Evolutionary conservation across 2,329 filamentous ascomycete genomes (phyloP).

Genomic region (Aureobasidium subglaciale): DNA sequence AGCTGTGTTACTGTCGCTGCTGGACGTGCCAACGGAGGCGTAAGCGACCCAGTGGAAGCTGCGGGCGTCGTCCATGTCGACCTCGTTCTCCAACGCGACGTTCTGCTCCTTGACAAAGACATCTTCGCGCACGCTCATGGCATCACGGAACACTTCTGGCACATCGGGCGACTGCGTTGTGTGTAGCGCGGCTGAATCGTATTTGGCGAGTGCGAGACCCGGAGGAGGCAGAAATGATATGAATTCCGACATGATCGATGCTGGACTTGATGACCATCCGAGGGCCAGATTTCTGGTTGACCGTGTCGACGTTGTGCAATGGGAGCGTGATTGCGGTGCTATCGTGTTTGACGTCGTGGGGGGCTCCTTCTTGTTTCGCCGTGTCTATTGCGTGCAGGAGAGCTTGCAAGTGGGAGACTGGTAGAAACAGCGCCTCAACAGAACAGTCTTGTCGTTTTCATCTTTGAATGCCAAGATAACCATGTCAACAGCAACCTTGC

Average conservation of each 20-base stretch:
- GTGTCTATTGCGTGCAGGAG: no score
- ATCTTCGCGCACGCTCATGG: conserved; percentile 49
- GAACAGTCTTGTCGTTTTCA: not conserved
- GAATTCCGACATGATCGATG: conserved; percentile 29
- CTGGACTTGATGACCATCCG: not conserved
- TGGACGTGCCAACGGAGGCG: conserved; percentile 49
- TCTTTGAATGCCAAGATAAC: conserved; percentile 1
- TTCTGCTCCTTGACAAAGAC: conserved; percentile 54
- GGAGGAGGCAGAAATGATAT: conserved; percentile 32
- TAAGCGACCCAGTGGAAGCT: conserved; percentile 89
- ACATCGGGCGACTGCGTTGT: conserved; percentile 30
- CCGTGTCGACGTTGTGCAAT: not conserved
- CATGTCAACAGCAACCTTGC: conserved; percentile 11
- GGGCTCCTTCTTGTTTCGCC: not conserved
- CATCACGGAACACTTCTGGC: conserved; percentile 44
- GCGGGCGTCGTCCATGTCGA: conserved; percentile 71
- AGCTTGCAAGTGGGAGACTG: not conserved
- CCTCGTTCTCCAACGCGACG: conserved; percentile 58
- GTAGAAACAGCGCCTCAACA: not conserved
- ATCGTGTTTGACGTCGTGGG: not conserved
- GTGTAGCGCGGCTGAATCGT: conserved; percentile 25
- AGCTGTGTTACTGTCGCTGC: conserved; percentile 33
- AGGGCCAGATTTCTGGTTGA: not conserved
- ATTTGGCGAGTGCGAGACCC: conserved; percentile 28
- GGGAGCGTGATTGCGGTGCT: not conserved